Conservation (phyloP, 345 rosid genomes). For the Gossypium mustelinum region DNA sequence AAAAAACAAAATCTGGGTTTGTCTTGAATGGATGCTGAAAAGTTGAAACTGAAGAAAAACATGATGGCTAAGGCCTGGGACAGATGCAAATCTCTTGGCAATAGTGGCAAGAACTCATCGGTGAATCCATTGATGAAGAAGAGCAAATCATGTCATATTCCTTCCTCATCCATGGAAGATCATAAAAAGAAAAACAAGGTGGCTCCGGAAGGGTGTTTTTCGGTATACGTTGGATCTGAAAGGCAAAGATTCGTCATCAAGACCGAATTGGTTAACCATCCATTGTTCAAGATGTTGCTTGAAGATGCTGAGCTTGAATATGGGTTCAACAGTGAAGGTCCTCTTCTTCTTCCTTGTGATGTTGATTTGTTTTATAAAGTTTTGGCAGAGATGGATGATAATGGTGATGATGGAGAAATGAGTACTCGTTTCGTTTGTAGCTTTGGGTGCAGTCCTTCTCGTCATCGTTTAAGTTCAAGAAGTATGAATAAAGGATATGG, state of each 20-base stretch:
- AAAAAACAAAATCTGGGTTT: neutral
- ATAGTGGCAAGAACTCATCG: constrained; percentile 8
- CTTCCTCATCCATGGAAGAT: neutral
- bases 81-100: constrained; percentile 44
- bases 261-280: constrained; percentile 57
- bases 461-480: constrained; percentile 1
- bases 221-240: constrained; percentile 68
- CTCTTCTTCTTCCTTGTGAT: constrained; percentile 68
- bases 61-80: constrained; percentile 57
- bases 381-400: constrained; percentile 42
- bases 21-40: constrained; percentile 30
- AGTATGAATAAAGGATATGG: constrained; percentile 21
- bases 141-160: constrained; percentile 50
- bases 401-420: constrained; percentile 14
- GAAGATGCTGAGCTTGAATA: constrained; percentile 75
- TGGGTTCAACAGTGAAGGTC: constrained; percentile 57
- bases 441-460: constrained; percentile 18
- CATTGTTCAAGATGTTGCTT: constrained; percentile 59
- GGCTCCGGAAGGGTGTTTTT: constrained; percentile 59
- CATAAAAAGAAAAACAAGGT: constrained; percentile 18
- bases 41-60: constrained; percentile 36
- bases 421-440: constrained; percentile 22
- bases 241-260: constrained; percentile 48
- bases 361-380: constrained; percentile 58
- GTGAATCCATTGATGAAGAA: constrained; percentile 20